Base-by-base conservation (phyloP, 306 rosid species). In the Glycine soja region DNA sequence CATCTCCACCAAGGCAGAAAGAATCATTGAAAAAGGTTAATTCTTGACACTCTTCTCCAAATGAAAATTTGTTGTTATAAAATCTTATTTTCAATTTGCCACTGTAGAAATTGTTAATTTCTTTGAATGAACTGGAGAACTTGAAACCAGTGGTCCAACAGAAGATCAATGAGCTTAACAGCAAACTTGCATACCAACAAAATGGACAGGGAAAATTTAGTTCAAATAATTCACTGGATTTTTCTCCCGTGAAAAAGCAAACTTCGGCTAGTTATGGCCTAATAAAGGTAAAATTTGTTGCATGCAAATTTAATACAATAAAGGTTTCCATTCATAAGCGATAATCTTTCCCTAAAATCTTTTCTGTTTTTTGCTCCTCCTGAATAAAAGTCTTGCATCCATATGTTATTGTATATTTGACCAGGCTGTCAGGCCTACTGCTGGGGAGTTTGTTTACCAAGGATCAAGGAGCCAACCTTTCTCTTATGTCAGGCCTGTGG, bases 91-190 rank as follows among this genome's bases (percentile, higher is more conserved):
- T 76, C 34, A 10, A 66, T 70, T 77, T 18, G 53, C 45, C 84
- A 56, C 59, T 85, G 74, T 75, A 95, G 99, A 88, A 79, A 84
- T 77, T 93, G 83, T 70, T 95, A 70, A 59, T 46, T 85, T 90
- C 98, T 70, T 30, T 95, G 81, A 85, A 74, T 81, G 99, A 95
- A 85, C 89, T 95, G 82, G 99, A 95, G 89, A 80, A 82, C 40
- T 85, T 95, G 88, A 91, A 95, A 87, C 98, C 99, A 34, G 83
- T 81, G 76, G 99, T 93, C 58, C 91, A 89, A 81, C 92, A 82
- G 86, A 95, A 89, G 96, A 80, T 86, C 70, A 82, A 81, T 16
- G 99, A 93, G 77, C 82, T 86, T 69, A 89, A 91, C 78, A 80
- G 88, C 74, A 89, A 78, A 70, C 77, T 85, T 59, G 32, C 69